Evolutionary conservation across 257 asterid genomes (phyloP).

Genomic region (Rhazya stricta): DNA sequence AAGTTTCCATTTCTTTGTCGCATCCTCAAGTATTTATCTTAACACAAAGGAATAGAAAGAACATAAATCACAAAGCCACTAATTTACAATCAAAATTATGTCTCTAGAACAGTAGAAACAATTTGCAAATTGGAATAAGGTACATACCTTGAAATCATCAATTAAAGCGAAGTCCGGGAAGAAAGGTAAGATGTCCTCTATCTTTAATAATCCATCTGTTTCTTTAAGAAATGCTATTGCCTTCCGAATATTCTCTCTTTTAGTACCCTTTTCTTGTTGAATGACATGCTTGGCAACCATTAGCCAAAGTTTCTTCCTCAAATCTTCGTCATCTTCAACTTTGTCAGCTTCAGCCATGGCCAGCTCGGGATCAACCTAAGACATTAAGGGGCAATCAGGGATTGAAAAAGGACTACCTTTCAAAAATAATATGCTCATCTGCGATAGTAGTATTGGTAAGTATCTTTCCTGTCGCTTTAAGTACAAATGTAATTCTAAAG

Average conservation of each 20-base stretch:
- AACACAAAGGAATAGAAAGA: not conserved
- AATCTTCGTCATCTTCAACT: conserved; percentile 97
- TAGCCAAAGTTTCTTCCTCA: conserved; percentile 95
- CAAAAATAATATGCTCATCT: not conserved
- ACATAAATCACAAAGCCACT: not conserved
- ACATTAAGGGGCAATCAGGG: conserved; percentile 15
- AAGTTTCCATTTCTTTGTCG: not conserved
- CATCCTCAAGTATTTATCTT: not conserved
- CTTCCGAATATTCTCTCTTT: conserved; percentile 94
- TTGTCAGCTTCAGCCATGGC: conserved; percentile 99
- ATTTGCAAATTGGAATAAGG: not conserved
- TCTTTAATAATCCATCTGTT: conserved; percentile 93
- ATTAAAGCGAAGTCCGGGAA: conserved; percentile 94
- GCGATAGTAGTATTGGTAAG: not conserved
- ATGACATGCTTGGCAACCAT: conserved; percentile 98
- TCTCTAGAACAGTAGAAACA: not conserved
- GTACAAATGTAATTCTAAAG: not conserved
- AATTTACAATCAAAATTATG: not conserved
- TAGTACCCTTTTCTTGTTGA: conserved; percentile 92
- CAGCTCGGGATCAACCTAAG: conserved; percentile 90
- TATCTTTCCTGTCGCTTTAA: conserved; percentile 1
- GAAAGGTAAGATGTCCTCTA: conserved; percentile 94
- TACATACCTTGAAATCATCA: conserved; percentile 85
- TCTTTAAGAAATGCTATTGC: conserved; percentile 98
- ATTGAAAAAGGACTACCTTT: not conserved